Evolutionary conservation across 495 filamentous ascomycete species (phyloP), one percentile per base, ranked within the genome.

Genomic region (Echria macrotheca): DNA sequence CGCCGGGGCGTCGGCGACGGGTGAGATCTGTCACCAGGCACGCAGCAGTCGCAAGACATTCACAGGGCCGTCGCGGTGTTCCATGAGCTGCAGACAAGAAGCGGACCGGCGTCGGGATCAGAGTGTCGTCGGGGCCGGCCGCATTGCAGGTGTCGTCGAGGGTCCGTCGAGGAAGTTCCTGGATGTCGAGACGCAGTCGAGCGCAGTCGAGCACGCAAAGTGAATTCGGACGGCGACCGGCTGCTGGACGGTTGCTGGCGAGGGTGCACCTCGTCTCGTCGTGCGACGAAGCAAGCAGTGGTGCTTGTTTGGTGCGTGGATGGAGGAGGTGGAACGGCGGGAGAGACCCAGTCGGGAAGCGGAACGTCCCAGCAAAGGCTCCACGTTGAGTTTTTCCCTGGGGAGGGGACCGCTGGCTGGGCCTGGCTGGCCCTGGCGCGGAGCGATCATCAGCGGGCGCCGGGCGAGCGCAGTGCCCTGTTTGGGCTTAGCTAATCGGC

Each of bases 41-140:
- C 54, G 39, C 43, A 52, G 54, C 37, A 52, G 56, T 55, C 58
- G 52, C 55, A 58, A 50, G 60, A 66, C 58, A 58, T 58, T 52
- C 36, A 46, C 31, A 54, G 58, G 41, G 56, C 50, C 50, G 56
- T 54, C 35, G 39, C 50, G 61, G 48, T 58, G 49, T 64, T 58
- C 61, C 63, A 64, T 66, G 56, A 52, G 59, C 54, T 64, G 53
- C 53, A 33, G 26, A 37, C 24, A 49, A 26, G 36, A n/a, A n/a
- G n/a, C n/a, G n/a, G n/a, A n/a, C n/a, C n/a, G n/a, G n/a, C n/a
- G n/a, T n/a, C n/a, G n/a, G n/a, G n/a, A n/a, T n/a, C n/a, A n/a
- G n/a, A n/a, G n/a, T n/a, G n/a, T n/a, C n/a, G n/a, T n/a, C n/a
- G n/a, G n/a, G n/a, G n/a, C n/a, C n/a, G n/a, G n/a, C n/a, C n/a